A percentile compares a stretch with the other conserved stretches of the same genome.
These are phyloP conservation scores for Alnus rubra DNA, from an alignment of 306 rosid species.

Conservation along the genomic window DNA sequence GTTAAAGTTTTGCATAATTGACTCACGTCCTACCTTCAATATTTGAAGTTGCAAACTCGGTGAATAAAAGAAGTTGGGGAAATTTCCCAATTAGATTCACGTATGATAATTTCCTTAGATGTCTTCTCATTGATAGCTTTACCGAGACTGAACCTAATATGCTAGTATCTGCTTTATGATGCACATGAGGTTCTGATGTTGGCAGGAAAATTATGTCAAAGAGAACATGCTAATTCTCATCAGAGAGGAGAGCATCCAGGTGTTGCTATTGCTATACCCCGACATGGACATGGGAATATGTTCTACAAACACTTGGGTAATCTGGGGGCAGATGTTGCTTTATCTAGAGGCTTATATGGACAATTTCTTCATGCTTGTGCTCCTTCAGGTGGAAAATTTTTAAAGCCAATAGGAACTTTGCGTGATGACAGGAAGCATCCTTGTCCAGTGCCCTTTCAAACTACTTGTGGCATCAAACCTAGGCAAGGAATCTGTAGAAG, in stretches of 20 bases:
- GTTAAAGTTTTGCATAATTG: neutral
- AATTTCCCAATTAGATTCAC: neutral
- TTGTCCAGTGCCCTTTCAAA: conserved; percentile 28
- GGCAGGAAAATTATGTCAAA: conserved; percentile 57
- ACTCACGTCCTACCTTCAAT: neutral
- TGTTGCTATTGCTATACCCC: conserved; percentile 17
- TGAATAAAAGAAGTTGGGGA: neutral
- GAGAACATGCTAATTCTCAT: conserved; percentile 40
- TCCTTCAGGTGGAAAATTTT: conserved; percentile 33
- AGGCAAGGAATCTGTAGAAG: conserved; percentile 41
- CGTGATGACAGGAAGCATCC: conserved; percentile 22
- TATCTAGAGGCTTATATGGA: conserved; percentile 31
- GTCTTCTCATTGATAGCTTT: neutral
- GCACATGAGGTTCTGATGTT: conserved; percentile 16
- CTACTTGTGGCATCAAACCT: conserved; percentile 27
- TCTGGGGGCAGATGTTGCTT: conserved; percentile 29
- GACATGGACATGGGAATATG: conserved; percentile 24
- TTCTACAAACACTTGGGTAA: conserved; percentile 21
- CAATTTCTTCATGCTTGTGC: conserved; percentile 31
- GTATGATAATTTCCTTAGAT: neutral
- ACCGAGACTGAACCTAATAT: neutral
- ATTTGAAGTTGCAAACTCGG: neutral
- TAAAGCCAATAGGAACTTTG: conserved; percentile 32
- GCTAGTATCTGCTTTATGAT: conserved; percentile 4
- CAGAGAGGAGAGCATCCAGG: conserved; percentile 39